Percentiles rank a stretch among this genome's conserved stretches.
phyloP scores from a whole-genome alignment of 2,329 filamentous ascomycete species.

The Cladophialophora immunda region DNA sequence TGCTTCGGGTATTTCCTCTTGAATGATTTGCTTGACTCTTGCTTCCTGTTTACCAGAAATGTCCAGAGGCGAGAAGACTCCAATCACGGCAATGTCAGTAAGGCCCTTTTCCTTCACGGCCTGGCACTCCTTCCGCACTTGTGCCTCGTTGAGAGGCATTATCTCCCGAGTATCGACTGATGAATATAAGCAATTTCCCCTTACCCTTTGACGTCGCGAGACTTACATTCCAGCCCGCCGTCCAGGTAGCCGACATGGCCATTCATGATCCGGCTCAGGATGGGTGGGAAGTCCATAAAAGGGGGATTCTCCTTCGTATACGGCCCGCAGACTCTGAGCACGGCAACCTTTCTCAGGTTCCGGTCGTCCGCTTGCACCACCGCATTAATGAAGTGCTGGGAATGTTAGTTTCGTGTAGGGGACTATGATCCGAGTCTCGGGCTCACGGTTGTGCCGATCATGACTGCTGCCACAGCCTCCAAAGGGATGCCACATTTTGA shows the following conservation, averaged over 20 bases:
- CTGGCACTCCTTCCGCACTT: slow-evolving; percentile 49
- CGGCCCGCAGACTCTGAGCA: slow-evolving; percentile 57
- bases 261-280: slow-evolving; percentile 51
- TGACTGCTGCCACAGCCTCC: slow-evolving; percentile 55
- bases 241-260: slow-evolving; percentile 55
- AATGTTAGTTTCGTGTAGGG: neutral
- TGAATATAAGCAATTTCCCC: neutral
- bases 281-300: slow-evolving; percentile 57
- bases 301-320: slow-evolving; percentile 55
- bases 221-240: slow-evolving; percentile 51
- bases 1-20: slow-evolving; percentile 47
- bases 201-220: neutral
- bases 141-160: slow-evolving; percentile 47
- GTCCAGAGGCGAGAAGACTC: slow-evolving; percentile 59
- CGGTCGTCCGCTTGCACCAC: slow-evolving; percentile 57
- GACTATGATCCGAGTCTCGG: neutral
- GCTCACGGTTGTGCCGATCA: slow-evolving; percentile 56
- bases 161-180: slow-evolving; percentile 59
- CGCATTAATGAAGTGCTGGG: slow-evolving; percentile 59
- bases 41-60: slow-evolving; percentile 53
- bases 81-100: slow-evolving; percentile 52
- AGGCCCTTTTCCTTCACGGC: slow-evolving; percentile 50
- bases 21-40: slow-evolving; percentile 49
- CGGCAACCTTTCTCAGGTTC: slow-evolving; percentile 56
- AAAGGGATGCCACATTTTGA: slow-evolving; percentile 49